Conservation (phyloP, 768 basidiomycete species). For the Psilocybe sp. region DNA sequence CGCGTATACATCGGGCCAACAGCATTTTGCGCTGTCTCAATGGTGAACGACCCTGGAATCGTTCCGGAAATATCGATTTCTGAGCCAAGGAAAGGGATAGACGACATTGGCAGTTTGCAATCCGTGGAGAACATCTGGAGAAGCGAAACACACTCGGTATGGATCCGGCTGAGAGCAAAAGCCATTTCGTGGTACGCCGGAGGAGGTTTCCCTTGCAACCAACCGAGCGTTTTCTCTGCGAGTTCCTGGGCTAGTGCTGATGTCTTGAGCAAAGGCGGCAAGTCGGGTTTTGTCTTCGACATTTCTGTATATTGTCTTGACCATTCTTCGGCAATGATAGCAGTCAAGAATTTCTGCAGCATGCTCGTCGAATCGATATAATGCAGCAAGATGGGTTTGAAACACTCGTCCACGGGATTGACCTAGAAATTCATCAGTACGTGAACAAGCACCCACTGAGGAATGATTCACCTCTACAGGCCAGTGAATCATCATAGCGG, state of each 20-base stretch:
- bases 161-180: slow-evolving; percentile 74
- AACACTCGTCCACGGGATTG: slow-evolving; percentile 55
- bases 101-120: slow-evolving; percentile 78
- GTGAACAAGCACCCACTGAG: not conserved
- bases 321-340: slow-evolving; percentile 91
- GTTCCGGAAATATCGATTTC: slow-evolving; percentile 76
- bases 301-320: slow-evolving; percentile 51
- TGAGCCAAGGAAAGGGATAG: slow-evolving; percentile 75
- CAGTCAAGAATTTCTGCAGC: slow-evolving; percentile 85
- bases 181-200: slow-evolving; percentile 90
- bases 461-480: slow-evolving; percentile 47
- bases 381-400: slow-evolving; percentile 72
- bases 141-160: slow-evolving; percentile 73
- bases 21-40: slow-evolving; percentile 71
- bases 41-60: slow-evolving; percentile 67
- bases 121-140: slow-evolving; percentile 83
- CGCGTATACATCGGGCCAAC: slow-evolving; percentile 68
- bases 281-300: slow-evolving; percentile 14
- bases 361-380: slow-evolving; percentile 88
- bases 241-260: slow-evolving; percentile 66
- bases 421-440: slow-evolving; percentile 16
- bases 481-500: slow-evolving; percentile 68
- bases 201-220: slow-evolving; percentile 75
- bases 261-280: slow-evolving; percentile 45
- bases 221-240: slow-evolving; percentile 60